Conservation (phyloP, 2,329 filamentous ascomycete genomes). For the Sclerotiophoma versabilis region DNA sequence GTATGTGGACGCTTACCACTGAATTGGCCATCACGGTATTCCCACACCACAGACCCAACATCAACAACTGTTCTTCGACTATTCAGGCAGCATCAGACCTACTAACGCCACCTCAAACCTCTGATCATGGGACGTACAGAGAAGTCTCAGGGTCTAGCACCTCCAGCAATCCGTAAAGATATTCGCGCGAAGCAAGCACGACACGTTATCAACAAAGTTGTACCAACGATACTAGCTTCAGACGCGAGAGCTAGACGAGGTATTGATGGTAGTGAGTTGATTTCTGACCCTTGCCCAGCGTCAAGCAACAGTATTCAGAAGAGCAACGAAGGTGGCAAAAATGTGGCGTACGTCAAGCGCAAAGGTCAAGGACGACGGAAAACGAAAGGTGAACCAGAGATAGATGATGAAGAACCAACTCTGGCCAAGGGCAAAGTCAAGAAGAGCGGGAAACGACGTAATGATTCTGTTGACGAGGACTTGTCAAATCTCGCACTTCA, state of each 20-base stretch:
- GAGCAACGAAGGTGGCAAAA: conserved; percentile 2
- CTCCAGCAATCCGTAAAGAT: conserved; percentile 47
- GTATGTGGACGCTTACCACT: not conserved
- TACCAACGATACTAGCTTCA: conserved; percentile 62
- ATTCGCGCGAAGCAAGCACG: conserved; percentile 62
- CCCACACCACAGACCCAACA: not conserved
- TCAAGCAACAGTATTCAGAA: not conserved
- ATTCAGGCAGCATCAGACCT: not conserved
- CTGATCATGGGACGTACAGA: conserved; percentile 46
- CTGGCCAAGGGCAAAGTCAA: not conserved
- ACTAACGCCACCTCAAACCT: too few relatives aligned
- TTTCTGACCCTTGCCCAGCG: conserved; percentile 47
- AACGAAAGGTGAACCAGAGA: conserved; percentile 21
- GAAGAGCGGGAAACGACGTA: conserved; percentile 17
- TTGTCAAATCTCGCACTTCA: conserved; percentile 20
- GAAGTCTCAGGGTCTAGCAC: conserved; percentile 47
- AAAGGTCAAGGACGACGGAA: conserved; percentile 45
- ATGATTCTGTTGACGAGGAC: conserved; percentile 21
- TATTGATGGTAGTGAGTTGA: conserved; percentile 60
- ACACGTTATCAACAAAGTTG: conserved; percentile 65
- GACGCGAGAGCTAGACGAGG: conserved; percentile 64
- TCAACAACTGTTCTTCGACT: not conserved
- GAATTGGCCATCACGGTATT: conserved; percentile 5
- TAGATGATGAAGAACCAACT: not conserved
- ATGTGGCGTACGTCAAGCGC: conserved; percentile 38